A percentile compares a stretch with the other conserved stretches of the same genome.
phyloP scores from a whole-genome alignment of 2,329 filamentous ascomycete species.

The Diaporthe batatas region DNA sequence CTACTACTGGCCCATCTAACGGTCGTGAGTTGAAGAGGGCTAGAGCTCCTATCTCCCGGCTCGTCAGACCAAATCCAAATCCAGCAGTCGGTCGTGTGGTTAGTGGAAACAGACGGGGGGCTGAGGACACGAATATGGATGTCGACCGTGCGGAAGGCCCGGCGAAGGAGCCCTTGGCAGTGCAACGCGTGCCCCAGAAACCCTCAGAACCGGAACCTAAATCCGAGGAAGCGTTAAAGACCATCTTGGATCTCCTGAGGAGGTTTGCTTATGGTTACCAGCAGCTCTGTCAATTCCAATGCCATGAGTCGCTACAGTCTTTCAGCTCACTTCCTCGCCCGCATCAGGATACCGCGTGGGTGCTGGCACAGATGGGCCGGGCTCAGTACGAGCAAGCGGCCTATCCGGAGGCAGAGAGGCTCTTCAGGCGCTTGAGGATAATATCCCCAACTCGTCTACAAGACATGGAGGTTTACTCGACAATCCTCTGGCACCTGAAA shows the following conservation, averaged over 20 bases:
- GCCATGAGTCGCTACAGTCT: conserved; percentile 79
- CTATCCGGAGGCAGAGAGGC: conserved; percentile 88
- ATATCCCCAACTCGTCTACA: conserved; percentile 86
- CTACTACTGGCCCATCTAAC: conserved; percentile 70
- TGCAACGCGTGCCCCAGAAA: conserved; percentile 56
- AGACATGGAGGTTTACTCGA: conserved; percentile 99
- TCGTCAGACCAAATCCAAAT: conserved; percentile 75
- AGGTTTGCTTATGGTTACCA: conserved; percentile 87
- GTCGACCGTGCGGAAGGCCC: conserved; percentile 74
- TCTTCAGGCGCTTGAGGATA: conserved; percentile 83
- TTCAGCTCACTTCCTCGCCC: conserved; percentile 78
- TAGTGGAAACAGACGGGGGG: conserved; percentile 87
- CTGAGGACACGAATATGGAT: conserved; percentile 76
- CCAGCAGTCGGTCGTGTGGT: conserved; percentile 87
- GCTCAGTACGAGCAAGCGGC: conserved; percentile 91
- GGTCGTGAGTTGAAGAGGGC: conserved; percentile 86
- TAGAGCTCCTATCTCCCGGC: conserved; percentile 76
- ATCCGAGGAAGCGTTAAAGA: conserved; percentile 81
- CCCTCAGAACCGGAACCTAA: conserved; percentile 66
- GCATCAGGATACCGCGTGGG: conserved; percentile 94
- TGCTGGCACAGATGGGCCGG: conserved; percentile 89
- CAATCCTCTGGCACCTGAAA: conserved; percentile 98
- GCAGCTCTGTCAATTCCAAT: conserved; percentile 82
- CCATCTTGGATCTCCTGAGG: conserved; percentile 83
- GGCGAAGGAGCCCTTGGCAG: conserved; percentile 56